Conservation (phyloP, 495 filamentous ascomycete genomes). For the Aspergillus kassunensis region DNA sequence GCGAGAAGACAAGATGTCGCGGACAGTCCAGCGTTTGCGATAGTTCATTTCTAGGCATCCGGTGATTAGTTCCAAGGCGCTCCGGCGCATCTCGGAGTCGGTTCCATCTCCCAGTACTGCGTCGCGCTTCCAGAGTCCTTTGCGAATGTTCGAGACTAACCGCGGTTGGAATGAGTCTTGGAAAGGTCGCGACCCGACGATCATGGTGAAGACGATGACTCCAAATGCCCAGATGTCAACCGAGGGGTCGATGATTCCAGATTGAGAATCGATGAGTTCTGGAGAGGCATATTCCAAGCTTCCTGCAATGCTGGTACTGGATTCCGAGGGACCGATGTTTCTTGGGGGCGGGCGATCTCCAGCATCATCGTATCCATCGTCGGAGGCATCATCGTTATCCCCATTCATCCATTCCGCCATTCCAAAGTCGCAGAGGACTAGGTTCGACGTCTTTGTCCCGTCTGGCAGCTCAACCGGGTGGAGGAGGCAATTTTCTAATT, state of each 20-base stretch:
- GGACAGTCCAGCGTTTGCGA: conserved; percentile 50
- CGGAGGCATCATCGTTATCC: conserved; percentile 45
- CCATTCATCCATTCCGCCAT: conserved; percentile 67
- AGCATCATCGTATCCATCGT: conserved; percentile 47
- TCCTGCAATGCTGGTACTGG: conserved; percentile 55
- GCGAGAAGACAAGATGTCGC: conserved; percentile 47
- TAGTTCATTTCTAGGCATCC: conserved; percentile 52
- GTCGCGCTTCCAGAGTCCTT: conserved; percentile 57
- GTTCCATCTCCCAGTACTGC: conserved; percentile 38
- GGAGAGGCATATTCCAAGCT: conserved; percentile 67
- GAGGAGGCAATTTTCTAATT: conserved; percentile 73
- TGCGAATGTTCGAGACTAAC: conserved; percentile 56
- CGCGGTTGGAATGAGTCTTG: conserved; percentile 57
- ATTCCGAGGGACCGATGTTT: conserved; percentile 53
- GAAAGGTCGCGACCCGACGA: conserved; percentile 67
- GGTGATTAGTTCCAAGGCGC: conserved; percentile 48
- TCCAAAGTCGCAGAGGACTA: conserved; percentile 72
- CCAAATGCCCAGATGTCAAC: conserved; percentile 75
- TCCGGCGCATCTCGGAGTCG: conserved; percentile 19
- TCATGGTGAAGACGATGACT: conserved; percentile 58
- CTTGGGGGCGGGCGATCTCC: conserved; percentile 44
- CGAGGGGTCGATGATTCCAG: conserved; percentile 48
- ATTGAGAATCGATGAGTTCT: conserved; percentile 49
- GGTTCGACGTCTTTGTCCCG: conserved; percentile 46
- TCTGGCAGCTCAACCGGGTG: conserved; percentile 50